Evolutionary conservation across 2,329 filamentous ascomycete genomes (phyloP).

Genomic region (Leptographium flavum): DNA sequence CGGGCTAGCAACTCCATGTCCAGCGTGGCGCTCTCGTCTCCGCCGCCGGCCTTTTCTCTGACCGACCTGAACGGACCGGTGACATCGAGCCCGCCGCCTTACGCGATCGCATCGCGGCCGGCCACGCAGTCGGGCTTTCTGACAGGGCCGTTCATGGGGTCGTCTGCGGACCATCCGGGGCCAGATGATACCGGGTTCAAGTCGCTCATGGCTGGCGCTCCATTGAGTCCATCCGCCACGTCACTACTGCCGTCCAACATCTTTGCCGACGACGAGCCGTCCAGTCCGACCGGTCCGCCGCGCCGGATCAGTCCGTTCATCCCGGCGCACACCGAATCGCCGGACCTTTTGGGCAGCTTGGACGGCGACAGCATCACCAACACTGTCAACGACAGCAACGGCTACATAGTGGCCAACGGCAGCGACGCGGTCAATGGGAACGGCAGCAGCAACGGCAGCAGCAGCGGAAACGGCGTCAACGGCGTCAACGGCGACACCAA

Average conservation of each 20-base stretch:
- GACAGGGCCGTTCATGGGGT: slow-evolving; percentile 37
- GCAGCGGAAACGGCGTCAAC: neutral
- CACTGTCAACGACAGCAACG: neutral
- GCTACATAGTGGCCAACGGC: slow-evolving; percentile 3
- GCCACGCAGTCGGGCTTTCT: slow-evolving; percentile 32
- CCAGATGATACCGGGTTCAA: slow-evolving; percentile 50
- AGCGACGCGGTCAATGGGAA: neutral
- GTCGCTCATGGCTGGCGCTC: slow-evolving; percentile 47
- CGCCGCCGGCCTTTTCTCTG: slow-evolving; percentile 23
- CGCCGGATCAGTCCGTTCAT: slow-evolving; percentile 22
- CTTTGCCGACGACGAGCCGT: slow-evolving; percentile 41
- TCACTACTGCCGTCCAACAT: slow-evolving; percentile 58
- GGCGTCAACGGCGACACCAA: slow-evolving; percentile 10
- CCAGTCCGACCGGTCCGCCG: slow-evolving; percentile 23
- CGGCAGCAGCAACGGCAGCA: neutral
- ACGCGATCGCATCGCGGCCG: slow-evolving; percentile 1
- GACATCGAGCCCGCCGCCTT: slow-evolving; percentile 21
- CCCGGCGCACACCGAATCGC: slow-evolving; percentile 16
- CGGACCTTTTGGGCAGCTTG: slow-evolving; percentile 13
- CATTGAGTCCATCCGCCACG: slow-evolving; percentile 64
- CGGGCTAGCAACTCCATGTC: slow-evolving; percentile 32
- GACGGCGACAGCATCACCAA: neutral
- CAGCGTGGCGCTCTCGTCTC: slow-evolving; percentile 25
- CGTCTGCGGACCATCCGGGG: slow-evolving; percentile 26
- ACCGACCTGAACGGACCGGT: slow-evolving; percentile 17